Evolutionary conservation across 1,139 yeast species (phyloP).

Genomic region (Kurtzmaniella quercitrusa): DNA sequence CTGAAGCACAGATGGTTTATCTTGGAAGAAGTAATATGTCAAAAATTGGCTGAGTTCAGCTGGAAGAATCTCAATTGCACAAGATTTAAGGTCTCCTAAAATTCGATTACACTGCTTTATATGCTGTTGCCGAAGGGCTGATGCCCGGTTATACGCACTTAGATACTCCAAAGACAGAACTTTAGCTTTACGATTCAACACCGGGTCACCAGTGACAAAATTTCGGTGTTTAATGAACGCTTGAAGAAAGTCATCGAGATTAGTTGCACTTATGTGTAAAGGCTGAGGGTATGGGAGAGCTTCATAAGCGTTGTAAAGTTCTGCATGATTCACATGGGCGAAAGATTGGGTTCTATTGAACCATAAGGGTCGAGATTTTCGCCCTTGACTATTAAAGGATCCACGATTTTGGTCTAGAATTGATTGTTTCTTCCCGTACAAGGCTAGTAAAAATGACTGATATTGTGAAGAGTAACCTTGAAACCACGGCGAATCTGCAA

Average conservation of each 20-base stretch:
- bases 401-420: conserved; percentile 22
- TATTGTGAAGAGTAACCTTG: neutral
- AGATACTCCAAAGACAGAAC: neutral
- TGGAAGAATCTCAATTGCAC: conserved; percentile 2
- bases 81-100: conserved; percentile 3
- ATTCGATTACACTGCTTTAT: conserved; percentile 2
- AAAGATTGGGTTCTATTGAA: neutral
- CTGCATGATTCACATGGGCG: conserved; percentile 4
- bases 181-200: neutral
- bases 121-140: conserved; percentile 1
- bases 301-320: conserved; percentile 5
- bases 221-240: conserved; percentile 5
- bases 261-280: conserved; percentile 1
- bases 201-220: conserved; percentile 4
- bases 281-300: conserved; percentile 7
- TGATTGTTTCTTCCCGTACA: conserved; percentile 15
- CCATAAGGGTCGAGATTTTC: neutral
- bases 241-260: conserved; percentile 4
- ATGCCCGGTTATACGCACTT: neutral
- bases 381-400: too few relatives aligned
- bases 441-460: neutral
- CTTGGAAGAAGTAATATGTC: conserved; percentile 4
- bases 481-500: neutral
- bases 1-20: neutral
- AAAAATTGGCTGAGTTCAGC: conserved; percentile 4